These are phyloP conservation scores for Rhytidiadelphus loreus DNA, from an alignment of 225 moss, liverwort and hornwort species.

Conservation along the genomic window DNA sequence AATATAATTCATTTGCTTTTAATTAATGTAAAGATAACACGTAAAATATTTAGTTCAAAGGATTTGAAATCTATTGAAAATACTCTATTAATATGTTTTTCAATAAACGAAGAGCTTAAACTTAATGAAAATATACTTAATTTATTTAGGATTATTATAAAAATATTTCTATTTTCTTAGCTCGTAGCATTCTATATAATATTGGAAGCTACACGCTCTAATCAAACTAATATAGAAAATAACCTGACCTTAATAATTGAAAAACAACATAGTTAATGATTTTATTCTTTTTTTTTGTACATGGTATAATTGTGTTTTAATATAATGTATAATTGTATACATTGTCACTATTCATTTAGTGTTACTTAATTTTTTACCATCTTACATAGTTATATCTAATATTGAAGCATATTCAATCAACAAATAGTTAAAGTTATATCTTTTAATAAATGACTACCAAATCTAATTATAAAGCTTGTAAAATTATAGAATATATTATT, in stretches of 20 bases:
- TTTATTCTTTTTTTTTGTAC: neutral
- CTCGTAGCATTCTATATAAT: neutral
- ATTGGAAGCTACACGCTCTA: neutral
- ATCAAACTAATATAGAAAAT: neutral
- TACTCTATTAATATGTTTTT: too few relatives aligned
- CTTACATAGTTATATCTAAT: neutral
- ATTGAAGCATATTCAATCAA: neutral
- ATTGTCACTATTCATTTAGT: neutral
- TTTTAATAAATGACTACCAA: neutral
- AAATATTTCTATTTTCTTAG: too few relatives aligned
- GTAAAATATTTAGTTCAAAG: neutral
- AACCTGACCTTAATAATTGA: neutral
- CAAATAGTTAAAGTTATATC: neutral
- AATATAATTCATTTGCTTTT: neutral
- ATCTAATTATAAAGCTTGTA: neutral
- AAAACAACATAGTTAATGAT: neutral
- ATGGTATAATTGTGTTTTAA: neutral
- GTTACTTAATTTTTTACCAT: neutral
- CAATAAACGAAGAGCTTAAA: too few relatives aligned
- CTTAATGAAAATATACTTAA: too few relatives aligned
- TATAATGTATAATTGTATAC: neutral
- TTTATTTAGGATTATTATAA: too few relatives aligned
- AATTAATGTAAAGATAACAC: neutral
- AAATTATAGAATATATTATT: neutral
- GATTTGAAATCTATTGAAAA: neutral